Base-by-base conservation (phyloP, 345 rosid species). In the Brassica carinata region DNA sequence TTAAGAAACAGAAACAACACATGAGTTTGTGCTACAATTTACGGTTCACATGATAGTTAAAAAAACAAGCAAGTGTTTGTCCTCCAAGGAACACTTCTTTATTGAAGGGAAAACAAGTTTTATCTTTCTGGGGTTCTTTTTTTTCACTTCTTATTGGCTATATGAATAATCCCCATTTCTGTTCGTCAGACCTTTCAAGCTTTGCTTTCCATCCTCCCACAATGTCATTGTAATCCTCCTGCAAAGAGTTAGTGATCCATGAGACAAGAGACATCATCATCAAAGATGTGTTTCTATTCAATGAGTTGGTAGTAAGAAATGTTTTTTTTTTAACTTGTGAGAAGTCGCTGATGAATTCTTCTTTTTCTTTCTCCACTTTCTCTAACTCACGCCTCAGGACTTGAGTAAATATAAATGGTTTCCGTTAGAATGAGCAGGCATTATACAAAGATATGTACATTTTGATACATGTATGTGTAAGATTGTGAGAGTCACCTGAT, bases 201-300 rank as follows among this genome's bases (percentile, higher is more conserved):
- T 92, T 92, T 43, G 94, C 84, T 75, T 85, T 86, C 97, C 97
- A 90, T 82, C 94, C 97, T 64, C 72, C 92, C 1, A 92, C 91
- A 8, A 92, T 89, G 2, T 84, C 97, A 36, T 90, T 79, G 33
- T 89, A 96, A 82, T 93, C 99, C 64, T 89, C 87, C 97, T 96
- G 76, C 64, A 67, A 58, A 34, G 31, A 59, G 2, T 73, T 68
- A 30, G 31, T 45, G 51, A 30, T 45, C 17, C 0, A 67, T 55
- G 61, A 69, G 69, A 17, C 7, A 51, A 26, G 66, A 5, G 26
- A 23, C 26, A 23, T 23, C 13, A 19, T 0, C 4, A 72, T 30
- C 34, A 63, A 61, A 29, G 0, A 69, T 15, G 48, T 40, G 48
- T 40, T 40, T 40, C 8, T 40, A 40, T 10, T 40, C 48, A 40